These are phyloP conservation scores for Amyloporia xantha DNA, from an alignment of 768 basidiomycete genomes.

Conservation along the genomic window DNA sequence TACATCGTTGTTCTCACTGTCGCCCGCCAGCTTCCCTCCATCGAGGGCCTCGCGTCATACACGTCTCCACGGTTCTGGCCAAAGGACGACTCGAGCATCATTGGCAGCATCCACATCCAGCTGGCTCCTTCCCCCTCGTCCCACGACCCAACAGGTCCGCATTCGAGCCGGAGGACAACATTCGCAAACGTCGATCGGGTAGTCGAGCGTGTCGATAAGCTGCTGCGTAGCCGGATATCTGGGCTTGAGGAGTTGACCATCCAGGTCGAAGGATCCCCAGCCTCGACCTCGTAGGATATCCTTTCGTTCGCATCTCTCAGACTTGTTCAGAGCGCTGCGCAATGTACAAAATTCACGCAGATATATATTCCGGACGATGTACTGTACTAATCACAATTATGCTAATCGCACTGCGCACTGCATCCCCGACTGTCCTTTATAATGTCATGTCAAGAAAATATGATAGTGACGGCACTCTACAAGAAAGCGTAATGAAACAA, in stretches of 20 bases:
- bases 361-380: constrained; percentile 4
- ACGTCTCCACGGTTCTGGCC: constrained; percentile 90
- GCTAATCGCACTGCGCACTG: constrained; percentile 3
- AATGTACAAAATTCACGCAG: neutral
- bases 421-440: constrained; percentile 3
- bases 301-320: neutral
- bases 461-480: neutral
- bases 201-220: constrained; percentile 64
- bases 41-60: constrained; percentile 81
- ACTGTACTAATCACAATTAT: constrained; percentile 5
- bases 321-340: neutral
- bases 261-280: constrained; percentile 37
- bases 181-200: constrained; percentile 66
- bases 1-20: neutral
- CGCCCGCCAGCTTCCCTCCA: constrained; percentile 60
- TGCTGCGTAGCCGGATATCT: constrained; percentile 65
- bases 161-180: constrained; percentile 39
- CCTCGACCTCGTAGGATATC: neutral
- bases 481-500: constrained; percentile 3
- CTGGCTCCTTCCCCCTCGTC: constrained; percentile 58
- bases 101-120: constrained; percentile 91
- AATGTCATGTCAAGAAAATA: neutral
- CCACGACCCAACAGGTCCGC: constrained; percentile 48
- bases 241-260: constrained; percentile 88
- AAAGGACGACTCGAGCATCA: constrained; percentile 76